These are phyloP conservation scores for Entomortierella chlamydospora DNA, from an alignment of 192 early-diverging fungal genomes.

Conservation along the genomic window DNA sequence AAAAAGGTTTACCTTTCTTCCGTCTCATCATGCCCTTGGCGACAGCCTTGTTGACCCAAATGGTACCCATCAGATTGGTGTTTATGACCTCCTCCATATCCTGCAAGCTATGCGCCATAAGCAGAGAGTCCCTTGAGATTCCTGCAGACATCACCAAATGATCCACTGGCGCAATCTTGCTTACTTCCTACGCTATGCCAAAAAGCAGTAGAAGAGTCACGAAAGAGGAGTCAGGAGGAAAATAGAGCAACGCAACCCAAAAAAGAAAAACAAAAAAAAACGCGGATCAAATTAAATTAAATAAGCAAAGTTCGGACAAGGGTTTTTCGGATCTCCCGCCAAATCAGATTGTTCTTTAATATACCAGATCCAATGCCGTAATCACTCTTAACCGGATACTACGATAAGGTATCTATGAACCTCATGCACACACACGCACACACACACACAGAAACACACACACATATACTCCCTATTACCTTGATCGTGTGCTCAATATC, in stretches of 20 bases:
- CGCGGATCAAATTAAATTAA: slow-evolving; percentile 35
- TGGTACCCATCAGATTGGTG: slow-evolving; percentile 79
- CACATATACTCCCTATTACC: slow-evolving; percentile 36
- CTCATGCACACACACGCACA: no score
- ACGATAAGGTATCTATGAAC: background rate
- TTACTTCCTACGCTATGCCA: slow-evolving; percentile 25
- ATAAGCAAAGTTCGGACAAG: background rate
- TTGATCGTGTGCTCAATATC: slow-evolving; percentile 55
- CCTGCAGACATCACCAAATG: slow-evolving; percentile 67
- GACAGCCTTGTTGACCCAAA: slow-evolving; percentile 65
- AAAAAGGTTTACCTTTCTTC: slow-evolving; percentile 66
- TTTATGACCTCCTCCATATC: slow-evolving; percentile 69
- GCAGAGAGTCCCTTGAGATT: slow-evolving; percentile 66
- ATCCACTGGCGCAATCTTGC: slow-evolving; percentile 41
- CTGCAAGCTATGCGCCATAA: slow-evolving; percentile 55
- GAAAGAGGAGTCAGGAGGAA: background rate
- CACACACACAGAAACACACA: no score
- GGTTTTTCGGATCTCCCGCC: no score
- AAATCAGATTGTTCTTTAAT: background rate
- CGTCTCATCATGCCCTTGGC: slow-evolving; percentile 69
- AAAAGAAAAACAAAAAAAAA: background rate
- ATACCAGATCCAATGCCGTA: background rate
- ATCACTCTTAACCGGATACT: background rate
- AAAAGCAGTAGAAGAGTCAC: background rate
- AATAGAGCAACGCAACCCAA: background rate